These are phyloP conservation scores for Colletotrichum brevisporum DNA, from an alignment of 2,329 filamentous ascomycete species.

Conservation along the genomic window DNA sequence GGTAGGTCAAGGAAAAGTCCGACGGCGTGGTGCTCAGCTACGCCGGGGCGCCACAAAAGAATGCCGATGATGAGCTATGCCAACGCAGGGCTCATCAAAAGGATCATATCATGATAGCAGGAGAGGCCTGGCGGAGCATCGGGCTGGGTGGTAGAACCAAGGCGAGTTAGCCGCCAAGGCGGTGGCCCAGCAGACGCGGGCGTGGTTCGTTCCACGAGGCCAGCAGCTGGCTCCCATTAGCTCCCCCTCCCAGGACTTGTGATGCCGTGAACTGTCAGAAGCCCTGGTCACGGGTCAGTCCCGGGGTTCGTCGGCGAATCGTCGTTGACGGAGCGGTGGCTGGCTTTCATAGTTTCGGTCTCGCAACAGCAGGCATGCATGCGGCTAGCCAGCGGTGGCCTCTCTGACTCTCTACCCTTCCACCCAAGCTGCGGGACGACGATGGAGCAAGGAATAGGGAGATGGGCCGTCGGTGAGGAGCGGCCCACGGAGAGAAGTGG, in stretches of 20 bases:
- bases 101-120: conserved; percentile 20
- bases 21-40: conserved; percentile 19
- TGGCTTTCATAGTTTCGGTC: conserved; percentile 10
- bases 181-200: conserved; percentile 12
- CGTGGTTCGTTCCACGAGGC: conserved; percentile 24
- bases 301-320: conserved; percentile 5
- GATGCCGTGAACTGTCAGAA: conserved; percentile 33
- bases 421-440: neutral
- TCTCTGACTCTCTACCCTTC: neutral
- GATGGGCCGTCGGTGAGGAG: conserved; percentile 16
- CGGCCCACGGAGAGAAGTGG: conserved; percentile 29
- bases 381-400: conserved; percentile 27
- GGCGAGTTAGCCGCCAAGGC: conserved; percentile 17
- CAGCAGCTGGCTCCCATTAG: conserved; percentile 28
- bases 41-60: neutral
- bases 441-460: conserved; percentile 12
- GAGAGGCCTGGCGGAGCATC: neutral
- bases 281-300: conserved; percentile 28
- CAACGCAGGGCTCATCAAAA: conserved; percentile 18
- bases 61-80: conserved; percentile 11
- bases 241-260: conserved; percentile 26
- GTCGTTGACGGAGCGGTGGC: conserved; percentile 5
- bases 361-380: conserved; percentile 17
- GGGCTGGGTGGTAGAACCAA: conserved; percentile 3
- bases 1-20: conserved; percentile 19